Evolutionary conservation across 148 eudicot species (phyloP).

Genomic region (Chenopodium berlandieri): DNA sequence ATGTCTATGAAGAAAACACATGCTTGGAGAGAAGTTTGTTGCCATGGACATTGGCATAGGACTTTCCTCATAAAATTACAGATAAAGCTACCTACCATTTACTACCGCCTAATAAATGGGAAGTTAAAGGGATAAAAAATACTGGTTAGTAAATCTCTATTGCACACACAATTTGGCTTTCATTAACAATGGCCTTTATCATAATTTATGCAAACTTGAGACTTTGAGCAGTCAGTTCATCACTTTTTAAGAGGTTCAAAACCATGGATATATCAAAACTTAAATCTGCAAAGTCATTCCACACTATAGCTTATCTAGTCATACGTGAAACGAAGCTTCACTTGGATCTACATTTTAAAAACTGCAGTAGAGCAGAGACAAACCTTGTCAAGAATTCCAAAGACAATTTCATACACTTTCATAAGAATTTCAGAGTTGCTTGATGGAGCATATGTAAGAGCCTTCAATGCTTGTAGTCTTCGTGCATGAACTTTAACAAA

Average conservation of each 20-base stretch:
- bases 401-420: slow-evolving; percentile 83
- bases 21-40: neutral
- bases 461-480: slow-evolving; percentile 94
- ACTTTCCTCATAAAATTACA: neutral
- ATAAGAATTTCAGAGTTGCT: slow-evolving; percentile 76
- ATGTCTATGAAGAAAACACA: neutral
- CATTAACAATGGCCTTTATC: no score
- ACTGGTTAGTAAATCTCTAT: neutral
- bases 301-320: neutral
- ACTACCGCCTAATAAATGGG: neutral
- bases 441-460: slow-evolving; percentile 91
- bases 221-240: neutral
- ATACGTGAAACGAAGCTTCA: slow-evolving; percentile 12
- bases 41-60: neutral
- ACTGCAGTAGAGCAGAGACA: slow-evolving; percentile 22
- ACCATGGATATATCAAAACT: neutral
- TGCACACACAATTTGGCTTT: neutral
- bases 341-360: neutral
- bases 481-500: slow-evolving; percentile 82
- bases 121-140: neutral
- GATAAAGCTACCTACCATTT: neutral
- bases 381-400: slow-evolving; percentile 92
- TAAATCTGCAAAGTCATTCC: neutral
- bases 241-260: neutral
- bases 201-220: neutral